These are phyloP conservation scores for Ricinus communis DNA, from an alignment of 345 rosid species.

Conservation along the genomic window DNA sequence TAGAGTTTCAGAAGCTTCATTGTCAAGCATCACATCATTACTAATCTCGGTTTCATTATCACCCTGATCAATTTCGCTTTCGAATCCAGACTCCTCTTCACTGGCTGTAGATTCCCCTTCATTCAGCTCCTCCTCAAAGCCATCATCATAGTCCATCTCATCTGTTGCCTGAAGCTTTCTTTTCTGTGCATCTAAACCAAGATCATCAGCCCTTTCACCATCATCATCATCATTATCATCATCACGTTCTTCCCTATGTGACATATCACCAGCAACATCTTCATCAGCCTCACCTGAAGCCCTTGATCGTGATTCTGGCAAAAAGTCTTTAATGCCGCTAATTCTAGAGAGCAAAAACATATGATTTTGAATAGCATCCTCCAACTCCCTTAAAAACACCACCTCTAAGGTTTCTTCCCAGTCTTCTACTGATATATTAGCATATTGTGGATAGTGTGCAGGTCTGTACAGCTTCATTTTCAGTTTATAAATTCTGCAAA, in stretches of 20 bases:
- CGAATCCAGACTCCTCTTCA: slow-evolving; percentile 26
- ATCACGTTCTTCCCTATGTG: slow-evolving; percentile 35
- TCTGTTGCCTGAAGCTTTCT: slow-evolving; percentile 52
- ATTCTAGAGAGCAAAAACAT: slow-evolving; percentile 61
- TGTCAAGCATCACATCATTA: slow-evolving; percentile 36
- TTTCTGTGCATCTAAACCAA: slow-evolving; percentile 78
- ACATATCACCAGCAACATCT: slow-evolving; percentile 36
- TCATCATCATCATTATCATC: slow-evolving; percentile 41
- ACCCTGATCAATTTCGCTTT: slow-evolving; percentile 39
- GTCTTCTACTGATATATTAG: slow-evolving; percentile 47
- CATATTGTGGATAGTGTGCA: slow-evolving; percentile 51
- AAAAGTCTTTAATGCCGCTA: slow-evolving; percentile 58
- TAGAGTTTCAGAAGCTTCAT: slow-evolving; percentile 22
- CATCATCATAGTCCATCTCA: slow-evolving; percentile 81
- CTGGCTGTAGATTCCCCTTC: slow-evolving; percentile 21
- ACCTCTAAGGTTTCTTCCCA: slow-evolving; percentile 61
- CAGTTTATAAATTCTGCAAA: slow-evolving; percentile 75
- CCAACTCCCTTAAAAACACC: slow-evolving; percentile 70
- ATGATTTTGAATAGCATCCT: slow-evolving; percentile 84
- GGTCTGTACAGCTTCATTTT: slow-evolving; percentile 67
- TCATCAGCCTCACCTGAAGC: slow-evolving; percentile 50
- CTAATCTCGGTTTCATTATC: slow-evolving; percentile 32
- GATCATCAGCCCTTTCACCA: slow-evolving; percentile 65
- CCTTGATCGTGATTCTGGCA: slow-evolving; percentile 36
- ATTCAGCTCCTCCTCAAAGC: slow-evolving; percentile 46